phyloP scores from a whole-genome alignment of 1,284 basidiomycete species.

The Singerocomus inundabilis region DNA sequence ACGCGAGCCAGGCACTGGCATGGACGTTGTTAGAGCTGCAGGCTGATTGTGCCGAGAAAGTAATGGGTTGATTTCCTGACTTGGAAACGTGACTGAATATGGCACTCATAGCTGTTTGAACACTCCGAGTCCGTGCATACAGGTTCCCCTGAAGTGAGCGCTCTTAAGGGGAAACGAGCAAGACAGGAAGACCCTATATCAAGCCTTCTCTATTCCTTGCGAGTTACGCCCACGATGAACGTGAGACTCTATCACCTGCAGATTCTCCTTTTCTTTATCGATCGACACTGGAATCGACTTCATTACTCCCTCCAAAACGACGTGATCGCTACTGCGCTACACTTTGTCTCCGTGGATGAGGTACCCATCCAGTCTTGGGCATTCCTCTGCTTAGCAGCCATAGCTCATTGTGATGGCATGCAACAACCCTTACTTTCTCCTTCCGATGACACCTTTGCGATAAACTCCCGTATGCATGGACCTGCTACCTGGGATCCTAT shows the following conservation, averaged over 20 bases:
- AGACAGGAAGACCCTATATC: conserved; percentile 60
- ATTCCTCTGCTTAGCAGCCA: conserved; percentile 73
- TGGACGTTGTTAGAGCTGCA: conserved; percentile 87
- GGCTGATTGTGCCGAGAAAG: conserved; percentile 75
- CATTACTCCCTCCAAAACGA: conserved; percentile 55
- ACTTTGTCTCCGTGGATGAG: conserved; percentile 67
- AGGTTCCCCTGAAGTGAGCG: conserved; percentile 19
- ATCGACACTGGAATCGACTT: conserved; percentile 67
- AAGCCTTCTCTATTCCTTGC: conserved; percentile 54
- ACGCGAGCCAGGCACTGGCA: conserved; percentile 63
- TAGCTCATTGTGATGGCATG: conserved; percentile 52
- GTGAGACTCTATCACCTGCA: conserved; percentile 65
- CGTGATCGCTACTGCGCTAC: conserved; percentile 54
- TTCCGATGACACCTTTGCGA: not conserved
- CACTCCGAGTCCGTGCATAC: conserved; percentile 59
- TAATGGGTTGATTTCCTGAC: conserved; percentile 31
- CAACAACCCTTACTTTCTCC: conserved; percentile 8
- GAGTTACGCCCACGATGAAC: conserved; percentile 29
- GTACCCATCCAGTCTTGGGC: conserved; percentile 74
- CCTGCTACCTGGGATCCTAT: conserved; percentile 64
- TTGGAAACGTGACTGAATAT: conserved; percentile 17
- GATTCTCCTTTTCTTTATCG: conserved; percentile 80
- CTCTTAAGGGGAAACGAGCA: conserved; percentile 45
- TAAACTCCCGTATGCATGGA: conserved; percentile 13
- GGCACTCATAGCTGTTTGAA: conserved; percentile 50